phyloP scores from a whole-genome alignment of 495 filamentous ascomycete genomes.

The Aspergillus heteromorphus region DNA sequence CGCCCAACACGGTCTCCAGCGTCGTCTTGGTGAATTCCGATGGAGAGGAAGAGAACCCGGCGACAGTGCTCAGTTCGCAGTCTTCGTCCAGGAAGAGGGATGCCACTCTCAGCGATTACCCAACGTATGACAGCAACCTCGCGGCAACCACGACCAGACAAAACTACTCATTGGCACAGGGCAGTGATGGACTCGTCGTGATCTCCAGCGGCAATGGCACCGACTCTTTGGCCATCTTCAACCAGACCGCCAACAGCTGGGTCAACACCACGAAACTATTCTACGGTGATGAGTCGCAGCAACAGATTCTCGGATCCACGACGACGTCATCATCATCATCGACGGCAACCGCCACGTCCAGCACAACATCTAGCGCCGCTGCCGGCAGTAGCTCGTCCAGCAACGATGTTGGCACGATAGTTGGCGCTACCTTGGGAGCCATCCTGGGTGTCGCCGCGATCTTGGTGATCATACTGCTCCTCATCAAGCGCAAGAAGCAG shows the following conservation, averaged over 20 bases:
- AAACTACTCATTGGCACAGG: slow-evolving; percentile 60
- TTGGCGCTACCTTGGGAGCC: slow-evolving; percentile 75
- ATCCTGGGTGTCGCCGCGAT: slow-evolving; percentile 67
- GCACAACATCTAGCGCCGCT: slow-evolving; percentile 29
- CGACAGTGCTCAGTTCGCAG: slow-evolving; percentile 16
- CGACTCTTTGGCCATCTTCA: slow-evolving; percentile 65
- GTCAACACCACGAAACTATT: slow-evolving; percentile 67
- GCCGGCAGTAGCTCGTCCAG: slow-evolving; percentile 22
- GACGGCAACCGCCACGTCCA: slow-evolving; percentile 17
- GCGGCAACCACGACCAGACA: slow-evolving; percentile 59
- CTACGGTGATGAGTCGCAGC: slow-evolving; percentile 33
- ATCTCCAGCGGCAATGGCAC: slow-evolving; percentile 68
- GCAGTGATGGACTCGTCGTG: slow-evolving; percentile 57
- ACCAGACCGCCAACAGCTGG: slow-evolving; percentile 76
- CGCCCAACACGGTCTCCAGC: slow-evolving; percentile 72
- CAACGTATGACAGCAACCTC: slow-evolving; percentile 67
- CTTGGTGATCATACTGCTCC: slow-evolving; percentile 61
- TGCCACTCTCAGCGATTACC: slow-evolving; percentile 58
- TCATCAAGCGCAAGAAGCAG: slow-evolving; percentile 59
- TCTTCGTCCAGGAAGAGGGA: slow-evolving; percentile 37
- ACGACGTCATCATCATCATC: slow-evolving; percentile 32
- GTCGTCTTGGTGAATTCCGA: slow-evolving; percentile 52
- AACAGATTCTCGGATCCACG: slow-evolving; percentile 30
- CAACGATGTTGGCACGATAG: slow-evolving; percentile 50
- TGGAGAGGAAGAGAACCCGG: slow-evolving; percentile 32